These are phyloP conservation scores for Zymoseptoria pseudotritici DNA, from an alignment of 2,329 filamentous ascomycete genomes.

Conservation along the genomic window DNA sequence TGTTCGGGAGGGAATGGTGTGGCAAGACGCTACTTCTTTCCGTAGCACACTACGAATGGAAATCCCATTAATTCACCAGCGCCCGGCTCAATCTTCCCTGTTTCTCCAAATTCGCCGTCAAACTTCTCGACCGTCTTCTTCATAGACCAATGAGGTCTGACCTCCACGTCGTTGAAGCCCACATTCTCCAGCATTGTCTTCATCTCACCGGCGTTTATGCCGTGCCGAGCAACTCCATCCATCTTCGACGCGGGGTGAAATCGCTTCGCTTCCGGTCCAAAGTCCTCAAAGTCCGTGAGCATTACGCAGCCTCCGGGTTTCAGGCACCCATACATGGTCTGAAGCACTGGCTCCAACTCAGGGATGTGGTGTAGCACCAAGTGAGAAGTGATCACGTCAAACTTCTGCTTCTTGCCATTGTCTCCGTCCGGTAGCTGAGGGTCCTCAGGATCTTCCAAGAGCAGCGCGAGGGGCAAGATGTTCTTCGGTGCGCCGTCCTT, in stretches of 20 bases:
- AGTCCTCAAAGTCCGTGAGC: constrained; percentile 24
- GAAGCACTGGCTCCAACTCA: constrained; percentile 14
- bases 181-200: constrained; percentile 11
- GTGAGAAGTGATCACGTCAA: constrained; percentile 22
- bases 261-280: constrained; percentile 18
- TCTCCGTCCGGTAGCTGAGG: constrained; percentile 9
- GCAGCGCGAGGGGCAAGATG: constrained; percentile 17
- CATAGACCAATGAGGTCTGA: constrained; percentile 20
- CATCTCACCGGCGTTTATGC: constrained; percentile 19
- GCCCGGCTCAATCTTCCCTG: constrained; percentile 5
- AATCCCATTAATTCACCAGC: constrained; percentile 19
- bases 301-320: constrained; percentile 16
- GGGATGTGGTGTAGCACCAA: constrained; percentile 23
- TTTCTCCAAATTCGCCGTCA: constrained; percentile 23
- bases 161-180: constrained; percentile 18
- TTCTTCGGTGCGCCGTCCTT: constrained; percentile 14
- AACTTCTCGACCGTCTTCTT: constrained; percentile 21
- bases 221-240: constrained; percentile 21
- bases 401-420: constrained; percentile 12
- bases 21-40: constrained; percentile 3
- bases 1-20: neutral
- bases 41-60: constrained; percentile 22
- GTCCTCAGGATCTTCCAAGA: constrained; percentile 21
- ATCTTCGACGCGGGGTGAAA: constrained; percentile 21
- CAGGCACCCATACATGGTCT: constrained; percentile 20